Conservation (phyloP, 2,329 filamentous ascomycete genomes). For the Trichoderma sp. region DNA sequence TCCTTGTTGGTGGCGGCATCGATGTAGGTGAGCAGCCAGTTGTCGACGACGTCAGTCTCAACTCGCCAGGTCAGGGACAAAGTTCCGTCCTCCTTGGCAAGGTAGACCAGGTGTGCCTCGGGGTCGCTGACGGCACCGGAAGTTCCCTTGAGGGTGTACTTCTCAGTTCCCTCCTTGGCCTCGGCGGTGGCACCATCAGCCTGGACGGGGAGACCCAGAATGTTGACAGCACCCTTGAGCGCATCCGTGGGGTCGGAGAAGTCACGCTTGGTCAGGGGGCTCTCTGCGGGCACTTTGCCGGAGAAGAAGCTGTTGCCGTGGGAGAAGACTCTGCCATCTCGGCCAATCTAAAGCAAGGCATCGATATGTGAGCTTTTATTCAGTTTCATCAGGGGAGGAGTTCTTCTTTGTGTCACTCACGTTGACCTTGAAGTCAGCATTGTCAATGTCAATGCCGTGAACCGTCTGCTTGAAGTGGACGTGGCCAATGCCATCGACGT, state of each 20-base stretch:
- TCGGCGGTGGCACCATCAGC: slow-evolving; percentile 28
- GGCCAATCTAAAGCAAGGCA: slow-evolving; percentile 38
- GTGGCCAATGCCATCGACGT: slow-evolving; percentile 54
- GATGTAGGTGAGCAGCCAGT: slow-evolving; percentile 59
- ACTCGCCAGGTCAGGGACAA: slow-evolving; percentile 55
- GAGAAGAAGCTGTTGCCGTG: slow-evolving; percentile 50
- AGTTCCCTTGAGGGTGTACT: slow-evolving; percentile 45
- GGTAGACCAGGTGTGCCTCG: slow-evolving; percentile 54
- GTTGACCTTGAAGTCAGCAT: slow-evolving; percentile 59
- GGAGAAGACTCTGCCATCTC: slow-evolving; percentile 55
- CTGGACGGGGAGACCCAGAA: slow-evolving; percentile 34
- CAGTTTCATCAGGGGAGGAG: rapidly evolving
- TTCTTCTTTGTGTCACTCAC: slow-evolving; percentile 36
- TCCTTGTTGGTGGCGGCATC: slow-evolving; percentile 46
- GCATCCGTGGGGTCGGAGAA: slow-evolving; percentile 43
- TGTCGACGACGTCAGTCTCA: slow-evolving; percentile 54
- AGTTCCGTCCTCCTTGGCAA: slow-evolving; percentile 45
- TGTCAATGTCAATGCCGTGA: slow-evolving; percentile 58
- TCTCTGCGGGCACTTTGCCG: slow-evolving; percentile 40
- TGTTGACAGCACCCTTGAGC: slow-evolving; percentile 39
- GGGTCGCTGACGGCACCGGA: slow-evolving; percentile 50
- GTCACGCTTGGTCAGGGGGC: slow-evolving; percentile 39
- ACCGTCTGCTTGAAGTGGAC: slow-evolving; percentile 59
- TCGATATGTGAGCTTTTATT: background rate
- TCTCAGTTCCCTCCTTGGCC: slow-evolving; percentile 26